Evolutionary conservation across 1,284 basidiomycete genomes (phyloP), one percentile per base, ranked within the genome.

Genomic region (Butyriboletus pseudospeciosus): DNA sequence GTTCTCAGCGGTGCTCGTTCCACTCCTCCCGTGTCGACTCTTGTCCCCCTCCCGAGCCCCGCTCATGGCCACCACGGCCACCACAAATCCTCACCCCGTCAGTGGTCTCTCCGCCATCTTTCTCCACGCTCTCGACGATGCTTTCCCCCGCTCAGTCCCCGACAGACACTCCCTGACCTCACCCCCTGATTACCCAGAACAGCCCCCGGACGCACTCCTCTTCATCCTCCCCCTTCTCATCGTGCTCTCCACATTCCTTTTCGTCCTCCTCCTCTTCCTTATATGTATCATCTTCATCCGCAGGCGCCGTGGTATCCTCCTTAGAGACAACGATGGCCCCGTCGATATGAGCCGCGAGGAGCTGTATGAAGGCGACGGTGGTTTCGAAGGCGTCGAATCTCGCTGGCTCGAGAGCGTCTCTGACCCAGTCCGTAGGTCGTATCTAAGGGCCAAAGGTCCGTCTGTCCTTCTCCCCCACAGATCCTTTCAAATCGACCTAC

Each of bases 291-390:
- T 97, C 64, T 79, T 94, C 57, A 80, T 96, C 62, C 84, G 90
- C 58, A 79, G 87, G 58, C 82, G 90, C 57, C 81, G 90, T 51
- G 88, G 90, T 50, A 93, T 94, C 69, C 73, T 87, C 61, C 82
- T 98, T 46, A 80, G 82, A 47, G 96, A 98, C 76, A 80, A 79
- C 59, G 93, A 95, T 65, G 94, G 96, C 32, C 97, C 97, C 3
- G 79, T 96, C 49, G 95, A 99, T 74, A 86, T 99, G 76, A 90
- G 86, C 63, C 82, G 92, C 51, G 92, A 96, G 62, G 92, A 96
- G 57, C 82, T 92, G 55, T 81, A 92, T 44, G 89, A 94, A 51
- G 90, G 88, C 7, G 92, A 96, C 57, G 94, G 94, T 41, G 94
- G 94, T 26, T 87, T 97, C 56, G 92, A 94, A 45, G 90, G 87